phyloP scores from a whole-genome alignment of 139 green algal genomes.

The Chlamydomonas schloesseri region DNA sequence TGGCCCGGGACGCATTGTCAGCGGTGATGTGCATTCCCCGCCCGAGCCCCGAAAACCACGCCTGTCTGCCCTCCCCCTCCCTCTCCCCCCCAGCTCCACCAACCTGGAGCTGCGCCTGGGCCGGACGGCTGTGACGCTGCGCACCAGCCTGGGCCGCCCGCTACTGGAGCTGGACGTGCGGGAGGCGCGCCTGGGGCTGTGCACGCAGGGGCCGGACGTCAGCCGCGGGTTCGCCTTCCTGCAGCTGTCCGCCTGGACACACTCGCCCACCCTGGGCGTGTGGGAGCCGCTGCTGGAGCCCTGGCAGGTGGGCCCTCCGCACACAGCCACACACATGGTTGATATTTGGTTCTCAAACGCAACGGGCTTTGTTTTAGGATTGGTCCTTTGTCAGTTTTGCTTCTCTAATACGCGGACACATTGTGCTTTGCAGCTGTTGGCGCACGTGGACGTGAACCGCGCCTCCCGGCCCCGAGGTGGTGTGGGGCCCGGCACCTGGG shows the following conservation, averaged over 20 bases:
- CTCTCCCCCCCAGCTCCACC: not conserved
- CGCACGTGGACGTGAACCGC: slow-evolving; percentile 65
- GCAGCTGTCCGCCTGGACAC: slow-evolving; percentile 69
- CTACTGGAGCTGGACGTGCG: slow-evolving; percentile 77
- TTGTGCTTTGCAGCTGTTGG: slow-evolving; percentile 58
- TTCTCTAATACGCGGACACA: too few species aligned
- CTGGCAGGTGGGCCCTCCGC: slow-evolving; percentile 64
- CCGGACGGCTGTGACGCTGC: slow-evolving; percentile 65
- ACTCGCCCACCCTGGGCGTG: slow-evolving; percentile 65
- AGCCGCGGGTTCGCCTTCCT: slow-evolving; percentile 59
- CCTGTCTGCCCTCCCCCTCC: not conserved
- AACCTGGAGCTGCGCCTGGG: slow-evolving; percentile 54
- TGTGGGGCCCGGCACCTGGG: slow-evolving; percentile 55
- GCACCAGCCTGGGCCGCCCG: slow-evolving; percentile 67
- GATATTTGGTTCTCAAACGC: too few species aligned
- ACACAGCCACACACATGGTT: too few species aligned
- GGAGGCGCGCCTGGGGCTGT: slow-evolving; percentile 46
- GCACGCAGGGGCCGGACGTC: slow-evolving; percentile 43
- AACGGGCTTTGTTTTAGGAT: too few species aligned
- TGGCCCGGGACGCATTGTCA: too few species aligned
- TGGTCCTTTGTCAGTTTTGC: too few species aligned
- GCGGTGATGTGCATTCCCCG: too few species aligned
- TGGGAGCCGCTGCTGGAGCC: slow-evolving; percentile 94
- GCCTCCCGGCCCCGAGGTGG: slow-evolving; percentile 33
- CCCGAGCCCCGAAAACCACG: too few species aligned